A percentile compares a stretch with the other conserved stretches of the same genome.
phyloP scores from a whole-genome alignment of 2,329 filamentous ascomycete genomes.

The Neocatenulostroma microsporum region DNA sequence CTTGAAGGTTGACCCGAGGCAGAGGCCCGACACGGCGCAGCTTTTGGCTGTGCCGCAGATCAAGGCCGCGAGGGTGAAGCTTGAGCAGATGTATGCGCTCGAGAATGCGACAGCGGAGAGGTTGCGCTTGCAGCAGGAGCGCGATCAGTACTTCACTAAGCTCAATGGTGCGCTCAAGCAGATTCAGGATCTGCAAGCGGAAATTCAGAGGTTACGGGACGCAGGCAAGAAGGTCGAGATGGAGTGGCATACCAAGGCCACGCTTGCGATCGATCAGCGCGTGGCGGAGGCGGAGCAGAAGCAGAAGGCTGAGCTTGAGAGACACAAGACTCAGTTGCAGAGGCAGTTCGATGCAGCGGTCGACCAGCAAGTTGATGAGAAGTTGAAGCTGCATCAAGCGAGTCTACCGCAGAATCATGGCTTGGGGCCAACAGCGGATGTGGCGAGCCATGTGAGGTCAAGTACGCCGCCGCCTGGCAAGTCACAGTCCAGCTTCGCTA shows the following conservation, averaged over 20 bases:
- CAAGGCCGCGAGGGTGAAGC: slow-evolving; percentile 74
- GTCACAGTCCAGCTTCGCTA: slow-evolving; percentile 14
- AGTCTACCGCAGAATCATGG: slow-evolving; percentile 23
- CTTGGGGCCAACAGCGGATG: slow-evolving; percentile 5
- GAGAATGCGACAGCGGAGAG: slow-evolving; percentile 52
- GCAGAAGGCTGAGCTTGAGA: slow-evolving; percentile 35
- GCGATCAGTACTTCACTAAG: slow-evolving; percentile 22
- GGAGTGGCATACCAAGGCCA: slow-evolving; percentile 94
- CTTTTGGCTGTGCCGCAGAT: slow-evolving; percentile 82
- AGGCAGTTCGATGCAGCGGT: slow-evolving; percentile 49
- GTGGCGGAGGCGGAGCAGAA: slow-evolving; percentile 59
- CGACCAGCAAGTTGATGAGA: slow-evolving; percentile 37
- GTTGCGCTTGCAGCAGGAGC: slow-evolving; percentile 46
- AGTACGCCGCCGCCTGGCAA: slow-evolving; percentile 26
- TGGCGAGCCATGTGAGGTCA: slow-evolving; percentile 21
- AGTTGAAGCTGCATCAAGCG: slow-evolving; percentile 46
- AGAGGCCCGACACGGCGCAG: slow-evolving; percentile 74
- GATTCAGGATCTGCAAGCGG: slow-evolving; percentile 56
- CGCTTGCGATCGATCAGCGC: slow-evolving; percentile 85
- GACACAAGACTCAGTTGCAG: slow-evolving; percentile 31
- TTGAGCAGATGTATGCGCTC: slow-evolving; percentile 58
- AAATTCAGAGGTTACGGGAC: slow-evolving; percentile 33
- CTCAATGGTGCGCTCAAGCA: slow-evolving; percentile 63
- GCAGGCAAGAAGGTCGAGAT: slow-evolving; percentile 41
- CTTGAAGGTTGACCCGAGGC: slow-evolving; percentile 75